Conservation (phyloP, 2,329 filamentous ascomycete species). For the Pestalotiopsis sp. region DNA sequence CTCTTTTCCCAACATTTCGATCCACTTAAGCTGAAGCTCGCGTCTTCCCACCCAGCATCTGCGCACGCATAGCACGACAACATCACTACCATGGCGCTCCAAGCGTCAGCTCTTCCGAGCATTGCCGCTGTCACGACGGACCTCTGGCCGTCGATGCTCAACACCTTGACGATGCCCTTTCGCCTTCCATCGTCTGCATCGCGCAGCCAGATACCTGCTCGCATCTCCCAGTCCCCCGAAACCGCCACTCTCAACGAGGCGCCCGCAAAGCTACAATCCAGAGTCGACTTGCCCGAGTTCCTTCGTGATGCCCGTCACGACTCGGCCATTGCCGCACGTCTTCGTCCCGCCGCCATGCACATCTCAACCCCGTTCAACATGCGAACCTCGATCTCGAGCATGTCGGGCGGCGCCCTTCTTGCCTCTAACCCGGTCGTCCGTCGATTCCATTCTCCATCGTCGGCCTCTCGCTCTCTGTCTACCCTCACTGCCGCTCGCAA, state of each 20-base stretch:
- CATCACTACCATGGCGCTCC: conserved; percentile 31
- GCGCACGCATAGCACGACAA: conserved; percentile 16
- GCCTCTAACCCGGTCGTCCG: conserved; percentile 31
- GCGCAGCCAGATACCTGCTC: conserved; percentile 1
- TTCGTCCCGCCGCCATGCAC: conserved; percentile 18
- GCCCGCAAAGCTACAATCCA: conserved; percentile 12
- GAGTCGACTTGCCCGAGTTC: conserved; percentile 36
- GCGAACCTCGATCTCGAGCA: conserved; percentile 32
- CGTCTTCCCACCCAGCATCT: conserved; percentile 10
- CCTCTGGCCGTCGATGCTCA: conserved; percentile 49
- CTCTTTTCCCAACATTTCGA: conserved; percentile 13
- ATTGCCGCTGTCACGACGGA: conserved; percentile 47
- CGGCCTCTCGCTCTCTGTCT: conserved; percentile 26
- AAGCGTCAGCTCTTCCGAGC: conserved; percentile 34
- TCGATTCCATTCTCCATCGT: conserved; percentile 24
- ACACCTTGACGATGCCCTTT: conserved; percentile 40
- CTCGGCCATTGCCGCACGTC: conserved; percentile 18
- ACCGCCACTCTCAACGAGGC: background rate
- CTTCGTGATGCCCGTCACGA: conserved; percentile 29
- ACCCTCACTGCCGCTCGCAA: conserved; percentile 23
- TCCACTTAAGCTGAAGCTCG: conserved; percentile 13
- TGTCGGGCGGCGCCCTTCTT: conserved; percentile 32
- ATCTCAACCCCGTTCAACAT: conserved; percentile 32
- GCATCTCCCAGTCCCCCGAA: conserved; percentile 14
- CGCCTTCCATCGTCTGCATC: conserved; percentile 22